Base-by-base conservation (phyloP, 129 eudicot species). In the Oenanthe sinensis region DNA sequence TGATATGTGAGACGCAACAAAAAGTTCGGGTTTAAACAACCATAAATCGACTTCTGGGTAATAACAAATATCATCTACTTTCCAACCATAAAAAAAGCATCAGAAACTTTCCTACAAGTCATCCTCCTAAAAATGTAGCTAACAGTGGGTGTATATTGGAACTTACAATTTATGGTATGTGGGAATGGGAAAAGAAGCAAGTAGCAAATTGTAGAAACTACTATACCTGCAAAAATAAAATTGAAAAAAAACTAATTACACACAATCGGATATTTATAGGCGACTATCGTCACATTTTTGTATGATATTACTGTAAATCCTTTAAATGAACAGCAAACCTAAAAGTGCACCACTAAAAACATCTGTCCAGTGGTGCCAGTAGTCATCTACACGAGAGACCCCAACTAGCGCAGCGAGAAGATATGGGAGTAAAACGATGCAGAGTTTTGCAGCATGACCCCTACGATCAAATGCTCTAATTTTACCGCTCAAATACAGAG, bases 321-420 rank as follows among this genome's bases (percentile, higher is more conserved):
- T 33, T 33, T 63, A 2, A 33, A 33, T 30, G 73, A 37, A 68
- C 40, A 68, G 75, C 77, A 72, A 75, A 90, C 98, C 98, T 86
- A 93, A 10, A 75, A 93, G 82, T 60, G 88, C 93, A 76, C 96
- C 96, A 70, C 89, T 88, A 84, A 92, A 92, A 39, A 92, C 97
- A 88, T 92, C 98, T 84, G 91, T 89, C 98, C 98, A 93, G 71
- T 93, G 98, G 83, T 93, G 98, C 98, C 98, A 93, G 77, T 90
- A 93, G 74, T 93, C 98, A 86, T 90, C 97, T 19, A 93, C 94
- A 69, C 97, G 86, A n/a, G 98, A 93, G 74, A 90, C 90, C 71
- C 88, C 98, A 46, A 93, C 84, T 75, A 93, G 84, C 13, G 97
- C 92, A 30, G 98, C 98, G 50, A 85, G 77, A 62, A 93, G 98